Evolutionary conservation across 495 filamentous ascomycete genomes (phyloP), one percentile per base, ranked within the genome.

Genomic region (Mytilinidion resinicola): DNA sequence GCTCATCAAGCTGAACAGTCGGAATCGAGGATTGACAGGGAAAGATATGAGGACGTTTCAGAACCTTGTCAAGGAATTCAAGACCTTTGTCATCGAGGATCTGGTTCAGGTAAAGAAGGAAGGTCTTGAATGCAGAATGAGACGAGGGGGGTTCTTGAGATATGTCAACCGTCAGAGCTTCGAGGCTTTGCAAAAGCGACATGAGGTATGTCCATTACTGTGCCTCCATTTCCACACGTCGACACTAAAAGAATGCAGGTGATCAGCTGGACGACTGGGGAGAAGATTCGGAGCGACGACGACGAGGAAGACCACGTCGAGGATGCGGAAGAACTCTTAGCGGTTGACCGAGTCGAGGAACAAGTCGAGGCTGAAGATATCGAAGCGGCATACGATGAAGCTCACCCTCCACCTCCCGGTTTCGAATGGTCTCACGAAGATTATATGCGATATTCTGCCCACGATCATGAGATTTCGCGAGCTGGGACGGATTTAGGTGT

Each of bases 121-220:
- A 8, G 44, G 56, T 30, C n/a, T 60, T 17, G 61, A 64, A 48
- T 42, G 20, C 5, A 34, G 61, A 10, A 64, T 64, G 61, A 43
- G 56, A 41, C 39, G 56, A 7, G 51, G 35, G 1, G 43, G 35
- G 0, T 64, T 39, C 25, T 38, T 60, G 11, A 56, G 61, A 8
- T 64, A 38, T 25, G 35, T 39, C 9, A 56, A 60, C 21, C 41
- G 52, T 17, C 14, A 10, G 17, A 53, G 56, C 15, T 53, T 47
- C 41, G 53, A 56, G 3, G 44, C 48, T 1, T 9, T 64, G 9
- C 25, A 47, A 10, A 47, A 64, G 9, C 39, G 61, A 7, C 43
- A 64, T 49, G 12, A 19, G 14, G 48, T 42, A 42, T 12, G 39
- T 30, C 3, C 25, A 17, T 9, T 42, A 1, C 2, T 2, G 2